Percentiles rank a stretch among this genome's conserved stretches.
Conservation (phyloP, 371 early-diverging fungal species). For the Nematocida ausubeli region DNA sequence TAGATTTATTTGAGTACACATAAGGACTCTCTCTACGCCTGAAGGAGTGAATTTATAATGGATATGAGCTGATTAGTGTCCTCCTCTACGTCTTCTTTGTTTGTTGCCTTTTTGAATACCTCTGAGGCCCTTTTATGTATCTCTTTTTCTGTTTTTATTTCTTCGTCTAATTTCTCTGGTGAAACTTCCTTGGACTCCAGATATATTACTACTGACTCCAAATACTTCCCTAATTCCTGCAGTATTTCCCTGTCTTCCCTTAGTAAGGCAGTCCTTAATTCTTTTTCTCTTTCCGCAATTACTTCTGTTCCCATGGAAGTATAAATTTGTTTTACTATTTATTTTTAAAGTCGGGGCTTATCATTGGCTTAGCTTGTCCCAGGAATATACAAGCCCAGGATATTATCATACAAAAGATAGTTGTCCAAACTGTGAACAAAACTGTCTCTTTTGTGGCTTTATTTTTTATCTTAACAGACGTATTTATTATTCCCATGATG, state of each 20-base stretch:
- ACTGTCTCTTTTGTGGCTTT: constrained; percentile 8
- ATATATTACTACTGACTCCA: constrained; percentile 10
- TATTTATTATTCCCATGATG: background rate
- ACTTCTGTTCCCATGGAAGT: constrained; percentile 21
- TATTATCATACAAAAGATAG: constrained; percentile 13
- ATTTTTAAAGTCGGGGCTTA: constrained; percentile 2
- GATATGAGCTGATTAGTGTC: background rate
- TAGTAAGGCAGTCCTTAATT: background rate
- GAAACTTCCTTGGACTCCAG: constrained; percentile 20
- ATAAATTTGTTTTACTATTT: constrained; percentile 9
- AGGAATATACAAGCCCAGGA: constrained; percentile 51
- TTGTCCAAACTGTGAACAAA: constrained; percentile 6
- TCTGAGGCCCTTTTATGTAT: background rate
- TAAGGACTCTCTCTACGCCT: too few relatives aligned
- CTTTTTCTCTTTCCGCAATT: constrained; percentile 17
- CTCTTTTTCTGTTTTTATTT: constrained; percentile 30
- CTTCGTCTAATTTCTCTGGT: background rate
- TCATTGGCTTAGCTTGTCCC: constrained; percentile 39
- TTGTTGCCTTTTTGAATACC: constrained; percentile 33
- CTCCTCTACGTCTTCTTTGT: constrained; percentile 8
- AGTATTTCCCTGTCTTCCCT: constrained; percentile 19
- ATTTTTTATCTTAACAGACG: background rate
- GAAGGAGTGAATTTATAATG: background rate
- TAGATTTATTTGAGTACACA: too few relatives aligned
- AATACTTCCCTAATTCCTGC: constrained; percentile 17